A percentile compares a stretch with the other conserved stretches of the same genome.
phyloP scores from a whole-genome alignment of 2,329 filamentous ascomycete genomes.

The Arthrobotrys megalospora region DNA sequence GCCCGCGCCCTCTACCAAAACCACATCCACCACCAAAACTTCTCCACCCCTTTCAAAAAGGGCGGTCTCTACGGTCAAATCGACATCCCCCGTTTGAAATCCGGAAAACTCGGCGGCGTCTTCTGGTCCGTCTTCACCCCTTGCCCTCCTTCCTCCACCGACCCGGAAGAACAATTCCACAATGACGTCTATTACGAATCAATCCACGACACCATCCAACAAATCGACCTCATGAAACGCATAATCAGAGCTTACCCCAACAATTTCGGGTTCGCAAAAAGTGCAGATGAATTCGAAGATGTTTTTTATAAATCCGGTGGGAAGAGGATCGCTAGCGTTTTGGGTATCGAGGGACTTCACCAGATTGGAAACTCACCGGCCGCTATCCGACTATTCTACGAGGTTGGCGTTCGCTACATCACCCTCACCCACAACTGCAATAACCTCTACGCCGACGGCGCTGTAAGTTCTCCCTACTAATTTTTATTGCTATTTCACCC shows the following conservation, averaged over 20 bases:
- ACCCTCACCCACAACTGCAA: conserved; percentile 95
- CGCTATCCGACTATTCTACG: conserved; percentile 81
- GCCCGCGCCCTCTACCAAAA: conserved; percentile 79
- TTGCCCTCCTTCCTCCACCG: conserved; percentile 76
- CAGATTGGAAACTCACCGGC: conserved; percentile 89
- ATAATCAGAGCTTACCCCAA: conserved; percentile 76
- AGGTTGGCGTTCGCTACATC: conserved; percentile 85
- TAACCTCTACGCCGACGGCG: conserved; percentile 89
- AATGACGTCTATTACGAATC: conserved; percentile 69
- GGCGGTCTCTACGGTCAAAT: conserved; percentile 80
- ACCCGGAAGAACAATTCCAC: conserved; percentile 77
- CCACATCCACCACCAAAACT: conserved; percentile 81
- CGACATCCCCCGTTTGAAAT: conserved; percentile 81
- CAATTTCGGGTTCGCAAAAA: conserved; percentile 76
- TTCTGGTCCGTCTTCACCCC: conserved; percentile 92
- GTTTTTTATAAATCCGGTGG: conserved; percentile 43
- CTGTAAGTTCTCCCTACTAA: conserved; percentile 67
- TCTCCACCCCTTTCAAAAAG: conserved; percentile 80
- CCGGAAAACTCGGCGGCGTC: conserved; percentile 83
- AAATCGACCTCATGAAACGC: conserved; percentile 80
- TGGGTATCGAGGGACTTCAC: conserved; percentile 89
- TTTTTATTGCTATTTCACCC: no score
- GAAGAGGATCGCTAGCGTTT: conserved; percentile 78
- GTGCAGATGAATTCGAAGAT: conserved; percentile 69
- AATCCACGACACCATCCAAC: conserved; percentile 78